phyloP scores from a whole-genome alignment of 345 rosid genomes.

The Streptanthus diversifolius region DNA sequence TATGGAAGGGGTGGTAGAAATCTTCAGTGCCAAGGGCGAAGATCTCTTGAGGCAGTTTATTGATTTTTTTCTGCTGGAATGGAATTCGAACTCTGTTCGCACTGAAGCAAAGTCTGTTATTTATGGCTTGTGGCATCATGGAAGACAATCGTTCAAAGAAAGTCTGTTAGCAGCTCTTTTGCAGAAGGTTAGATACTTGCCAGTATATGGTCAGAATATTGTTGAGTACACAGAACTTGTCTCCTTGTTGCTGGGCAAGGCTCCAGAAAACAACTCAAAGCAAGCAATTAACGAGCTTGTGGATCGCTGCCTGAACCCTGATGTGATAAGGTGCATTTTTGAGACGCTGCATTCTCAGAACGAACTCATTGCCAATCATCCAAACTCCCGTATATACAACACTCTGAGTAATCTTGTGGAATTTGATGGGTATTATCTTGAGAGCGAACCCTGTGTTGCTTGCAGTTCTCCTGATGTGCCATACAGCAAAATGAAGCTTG shows the following conservation, averaged over 20 bases:
- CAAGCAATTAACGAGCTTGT: conserved; percentile 62
- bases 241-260: conserved; percentile 72
- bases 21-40: conserved; percentile 66
- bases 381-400: conserved; percentile 93
- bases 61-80: conserved; percentile 85
- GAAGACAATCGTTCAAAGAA: conserved; percentile 75
- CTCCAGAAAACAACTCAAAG: conserved; percentile 71
- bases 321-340: conserved; percentile 71
- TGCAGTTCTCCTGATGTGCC: conserved; percentile 99
- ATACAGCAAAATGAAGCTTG: conserved; percentile 94
- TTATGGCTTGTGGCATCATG: conserved; percentile 97
- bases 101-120: conserved; percentile 83
- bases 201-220: conserved; percentile 95
- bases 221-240: conserved; percentile 90
- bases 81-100: conserved; percentile 97
- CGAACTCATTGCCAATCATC: conserved; percentile 98
- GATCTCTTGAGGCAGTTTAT: conserved; percentile 83
- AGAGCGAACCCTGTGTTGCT: conserved; percentile 98
- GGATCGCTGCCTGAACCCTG: conserved; percentile 75
- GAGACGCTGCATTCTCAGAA: conserved; percentile 92
- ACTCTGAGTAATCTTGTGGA: conserved; percentile 91
- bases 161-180: conserved; percentile 58
- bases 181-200: conserved; percentile 65
- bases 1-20: conserved; percentile 80
- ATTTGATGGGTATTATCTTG: conserved; percentile 98